Conservation (phyloP, 1,139 yeast species). For the Sugiyamaella castrensis region DNA sequence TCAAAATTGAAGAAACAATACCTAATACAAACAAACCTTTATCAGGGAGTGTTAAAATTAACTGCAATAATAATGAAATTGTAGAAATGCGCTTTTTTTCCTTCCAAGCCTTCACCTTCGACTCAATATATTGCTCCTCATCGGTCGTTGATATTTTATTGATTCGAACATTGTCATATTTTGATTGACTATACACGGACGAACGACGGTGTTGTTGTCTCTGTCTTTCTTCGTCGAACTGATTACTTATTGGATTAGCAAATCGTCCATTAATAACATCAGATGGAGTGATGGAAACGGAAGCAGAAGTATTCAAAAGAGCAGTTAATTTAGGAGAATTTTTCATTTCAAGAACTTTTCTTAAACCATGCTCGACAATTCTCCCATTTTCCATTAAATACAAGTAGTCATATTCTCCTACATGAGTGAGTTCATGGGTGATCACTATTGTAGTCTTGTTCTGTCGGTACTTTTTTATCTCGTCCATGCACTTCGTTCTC, state of each 20-base stretch:
- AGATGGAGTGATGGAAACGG: not conserved
- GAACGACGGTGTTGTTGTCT: too few relatives aligned
- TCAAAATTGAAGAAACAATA: constrained; percentile 47
- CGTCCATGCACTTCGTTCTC: constrained; percentile 35
- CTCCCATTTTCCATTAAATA: constrained; percentile 57
- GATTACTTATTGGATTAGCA: not conserved
- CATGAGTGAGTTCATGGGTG: constrained; percentile 70
- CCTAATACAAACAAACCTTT: constrained; percentile 51
- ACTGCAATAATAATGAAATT: not conserved
- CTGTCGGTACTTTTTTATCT: constrained; percentile 58
- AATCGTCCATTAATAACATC: too few relatives aligned
- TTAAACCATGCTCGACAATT: constrained; percentile 46
- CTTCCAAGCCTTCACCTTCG: not conserved
- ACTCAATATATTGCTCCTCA: constrained; percentile 3
- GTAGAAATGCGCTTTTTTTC: constrained; percentile 12
- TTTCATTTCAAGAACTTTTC: constrained; percentile 35
- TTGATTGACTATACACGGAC: too few relatives aligned
- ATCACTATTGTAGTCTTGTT: constrained; percentile 74
- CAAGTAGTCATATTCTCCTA: constrained; percentile 53
- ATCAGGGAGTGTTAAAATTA: constrained; percentile 23
- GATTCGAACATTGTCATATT: not conserved
- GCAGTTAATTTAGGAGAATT: constrained; percentile 1
- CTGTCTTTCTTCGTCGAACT: not conserved
- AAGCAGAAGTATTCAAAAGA: not conserved
- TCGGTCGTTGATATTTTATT: not conserved